These are phyloP conservation scores for Balamuthia mandrillaris DNA, from an alignment of 208 protist genomes.

Conservation along the genomic window DNA sequence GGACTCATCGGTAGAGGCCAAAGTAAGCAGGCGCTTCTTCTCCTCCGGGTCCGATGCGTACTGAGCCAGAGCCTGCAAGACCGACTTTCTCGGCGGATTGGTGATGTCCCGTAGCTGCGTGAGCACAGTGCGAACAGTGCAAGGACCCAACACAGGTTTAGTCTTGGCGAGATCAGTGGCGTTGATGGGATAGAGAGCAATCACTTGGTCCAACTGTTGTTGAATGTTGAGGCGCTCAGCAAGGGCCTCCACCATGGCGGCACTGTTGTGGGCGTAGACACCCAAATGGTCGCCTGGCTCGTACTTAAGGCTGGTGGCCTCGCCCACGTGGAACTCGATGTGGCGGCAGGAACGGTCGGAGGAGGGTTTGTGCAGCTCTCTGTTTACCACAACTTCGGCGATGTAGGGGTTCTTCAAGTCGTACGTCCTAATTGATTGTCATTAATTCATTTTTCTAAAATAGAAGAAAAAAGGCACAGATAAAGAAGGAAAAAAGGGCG, in stretches of 20 bases:
- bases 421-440: background rate
- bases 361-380: constrained; percentile 50
- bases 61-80: constrained; percentile 42
- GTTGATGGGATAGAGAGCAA: background rate
- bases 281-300: constrained; percentile 91
- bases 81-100: background rate
- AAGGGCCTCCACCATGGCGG: constrained; percentile 73
- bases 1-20: constrained; percentile 1
- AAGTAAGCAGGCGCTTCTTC: background rate
- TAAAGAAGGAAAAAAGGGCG: background rate
- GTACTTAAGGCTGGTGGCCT: constrained; percentile 37
- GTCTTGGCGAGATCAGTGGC: background rate
- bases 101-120: constrained; percentile 27
- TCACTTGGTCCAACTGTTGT: background rate
- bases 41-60: constrained; percentile 33
- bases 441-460: background rate
- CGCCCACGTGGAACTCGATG: constrained; percentile 80
- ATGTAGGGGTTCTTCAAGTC: constrained; percentile 58
- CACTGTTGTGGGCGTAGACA: constrained; percentile 85
- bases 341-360: constrained; percentile 75
- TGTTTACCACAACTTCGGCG: constrained; percentile 42
- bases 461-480: background rate
- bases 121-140: constrained; percentile 6
- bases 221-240: constrained; percentile 26
- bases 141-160: background rate